Conservation (phyloP, 805 yeast genomes). For the Kazachstania psychrophila region DNA sequence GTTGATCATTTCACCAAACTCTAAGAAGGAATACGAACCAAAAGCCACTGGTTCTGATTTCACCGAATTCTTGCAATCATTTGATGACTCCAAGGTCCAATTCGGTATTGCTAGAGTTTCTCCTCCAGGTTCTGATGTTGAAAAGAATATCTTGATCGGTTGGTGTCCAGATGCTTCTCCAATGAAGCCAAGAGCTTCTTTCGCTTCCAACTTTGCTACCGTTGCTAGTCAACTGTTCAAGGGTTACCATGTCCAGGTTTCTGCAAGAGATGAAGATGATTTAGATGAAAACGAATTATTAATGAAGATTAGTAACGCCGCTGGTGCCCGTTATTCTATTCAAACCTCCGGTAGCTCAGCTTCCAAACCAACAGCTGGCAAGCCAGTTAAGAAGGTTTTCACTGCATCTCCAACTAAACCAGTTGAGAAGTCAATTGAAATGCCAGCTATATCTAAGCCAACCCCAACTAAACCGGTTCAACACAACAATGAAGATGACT, state of each 20-base stretch:
- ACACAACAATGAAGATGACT: slow-evolving; percentile 19
- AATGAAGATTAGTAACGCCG: slow-evolving; percentile 73
- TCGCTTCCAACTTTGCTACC: slow-evolving; percentile 68
- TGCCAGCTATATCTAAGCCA: slow-evolving; percentile 9
- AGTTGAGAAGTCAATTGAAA: background rate
- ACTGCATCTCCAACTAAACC: slow-evolving; percentile 16
- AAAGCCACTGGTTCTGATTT: slow-evolving; percentile 51
- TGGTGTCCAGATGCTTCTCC: slow-evolving; percentile 99
- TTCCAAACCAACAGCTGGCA: slow-evolving; percentile 25
- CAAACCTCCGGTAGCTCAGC: slow-evolving; percentile 30
- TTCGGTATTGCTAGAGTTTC: slow-evolving; percentile 82
- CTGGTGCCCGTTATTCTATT: slow-evolving; percentile 89
- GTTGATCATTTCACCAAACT: slow-evolving; percentile 73
- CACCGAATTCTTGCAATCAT: slow-evolving; percentile 67
- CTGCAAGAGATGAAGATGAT: slow-evolving; percentile 92
- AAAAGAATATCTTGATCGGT: slow-evolving; percentile 75
- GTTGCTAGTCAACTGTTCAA: slow-evolving; percentile 52
- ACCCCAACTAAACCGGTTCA: slow-evolving; percentile 8
- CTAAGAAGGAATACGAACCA: slow-evolving; percentile 36
- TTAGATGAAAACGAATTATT: slow-evolving; percentile 69
- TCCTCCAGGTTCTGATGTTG: slow-evolving; percentile 86
- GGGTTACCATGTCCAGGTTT: slow-evolving; percentile 91
- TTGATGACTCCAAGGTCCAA: slow-evolving; percentile 81
- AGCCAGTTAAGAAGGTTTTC: slow-evolving; percentile 12
- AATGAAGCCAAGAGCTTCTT: slow-evolving; percentile 60